Evolutionary conservation across 192 early-diverging fungal genomes (phyloP).

Genomic region (Coemansia sp.): DNA sequence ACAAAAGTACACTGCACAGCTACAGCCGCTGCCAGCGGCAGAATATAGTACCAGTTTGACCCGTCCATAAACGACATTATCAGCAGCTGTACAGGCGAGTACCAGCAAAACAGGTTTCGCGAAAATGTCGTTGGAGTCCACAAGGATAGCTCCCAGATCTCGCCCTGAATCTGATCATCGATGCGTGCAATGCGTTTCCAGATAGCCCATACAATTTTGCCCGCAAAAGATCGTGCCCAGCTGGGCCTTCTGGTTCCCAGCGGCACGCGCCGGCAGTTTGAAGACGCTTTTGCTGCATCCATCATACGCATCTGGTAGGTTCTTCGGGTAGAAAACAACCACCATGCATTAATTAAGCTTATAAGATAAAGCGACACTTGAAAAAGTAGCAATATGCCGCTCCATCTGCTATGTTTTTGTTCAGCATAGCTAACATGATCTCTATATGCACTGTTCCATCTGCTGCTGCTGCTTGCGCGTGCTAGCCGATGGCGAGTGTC

Average conservation of each 20-base stretch:
- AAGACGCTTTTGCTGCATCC: slow-evolving; percentile 12
- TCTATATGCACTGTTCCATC: slow-evolving; percentile 10
- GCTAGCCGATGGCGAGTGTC: slow-evolving; percentile 14
- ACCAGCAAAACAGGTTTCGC: slow-evolving; percentile 59
- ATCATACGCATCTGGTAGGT: slow-evolving; percentile 46
- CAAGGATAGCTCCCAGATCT: slow-evolving; percentile 53
- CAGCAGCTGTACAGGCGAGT: slow-evolving; percentile 61
- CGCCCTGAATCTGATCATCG: slow-evolving; percentile 41
- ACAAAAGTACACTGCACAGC: slow-evolving; percentile 54
- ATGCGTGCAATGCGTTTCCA: slow-evolving; percentile 33
- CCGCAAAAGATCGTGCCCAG: slow-evolving; percentile 41
- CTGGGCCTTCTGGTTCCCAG: slow-evolving; percentile 32
- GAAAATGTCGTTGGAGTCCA: slow-evolving; percentile 51
- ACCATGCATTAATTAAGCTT: slow-evolving; percentile 41
- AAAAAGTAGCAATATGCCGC: slow-evolving; percentile 18
- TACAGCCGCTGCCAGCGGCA: slow-evolving; percentile 55
- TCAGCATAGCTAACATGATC: background rate
- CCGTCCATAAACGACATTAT: slow-evolving; percentile 51
- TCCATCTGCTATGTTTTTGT: slow-evolving; percentile 8
- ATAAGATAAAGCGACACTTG: slow-evolving; percentile 26
- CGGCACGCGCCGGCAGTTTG: slow-evolving; percentile 36
- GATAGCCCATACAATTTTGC: slow-evolving; percentile 23
- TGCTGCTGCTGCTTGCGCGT: slow-evolving; percentile 1
- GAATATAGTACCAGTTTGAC: slow-evolving; percentile 59
- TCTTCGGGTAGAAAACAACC: slow-evolving; percentile 26